A percentile compares a stretch with the other conserved stretches of the same genome.
These are phyloP conservation scores for Boehmeria nivea DNA, from an alignment of 306 rosid species.

Conservation along the genomic window DNA sequence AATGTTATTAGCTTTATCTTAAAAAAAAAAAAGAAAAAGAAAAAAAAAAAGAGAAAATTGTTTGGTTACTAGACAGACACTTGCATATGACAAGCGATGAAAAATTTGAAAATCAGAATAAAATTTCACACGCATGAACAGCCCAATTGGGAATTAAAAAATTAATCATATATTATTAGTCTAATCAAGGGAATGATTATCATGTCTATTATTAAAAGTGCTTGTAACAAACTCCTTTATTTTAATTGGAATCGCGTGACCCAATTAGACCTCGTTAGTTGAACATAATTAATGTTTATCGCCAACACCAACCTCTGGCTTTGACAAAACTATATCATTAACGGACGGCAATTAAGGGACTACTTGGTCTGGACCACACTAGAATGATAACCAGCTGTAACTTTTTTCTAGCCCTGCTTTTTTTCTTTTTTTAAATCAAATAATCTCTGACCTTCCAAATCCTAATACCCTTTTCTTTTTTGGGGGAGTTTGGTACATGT, in stretches of 20 bases:
- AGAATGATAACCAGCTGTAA: constrained; percentile 32
- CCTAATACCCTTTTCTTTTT: constrained; percentile 6
- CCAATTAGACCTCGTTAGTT: constrained; percentile 20
- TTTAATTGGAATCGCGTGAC: constrained; percentile 13
- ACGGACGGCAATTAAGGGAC: constrained; percentile 23
- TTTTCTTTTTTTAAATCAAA: constrained; percentile 4
- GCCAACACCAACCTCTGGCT: constrained; percentile 16
- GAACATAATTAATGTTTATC: constrained; percentile 21
- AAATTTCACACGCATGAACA: too few relatives aligned
- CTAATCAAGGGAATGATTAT: constrained; percentile 9
- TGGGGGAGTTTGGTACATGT: neutral
- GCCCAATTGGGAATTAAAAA: neutral
- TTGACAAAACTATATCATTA: constrained; percentile 15
- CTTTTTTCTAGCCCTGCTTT: neutral
- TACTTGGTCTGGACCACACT: constrained; percentile 40
- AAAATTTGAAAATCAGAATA: too few relatives aligned
- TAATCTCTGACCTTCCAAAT: neutral
- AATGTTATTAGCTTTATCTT: neutral
- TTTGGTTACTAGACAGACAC: neutral
- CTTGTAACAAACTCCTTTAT: constrained; percentile 29
- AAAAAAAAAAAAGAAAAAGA: neutral
- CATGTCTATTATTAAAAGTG: constrained; percentile 6
- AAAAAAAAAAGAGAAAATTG: neutral
- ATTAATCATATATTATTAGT: neutral
- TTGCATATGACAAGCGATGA: neutral